phyloP scores from a whole-genome alignment of 768 basidiomycete genomes.

The Mycena capillaripes region DNA sequence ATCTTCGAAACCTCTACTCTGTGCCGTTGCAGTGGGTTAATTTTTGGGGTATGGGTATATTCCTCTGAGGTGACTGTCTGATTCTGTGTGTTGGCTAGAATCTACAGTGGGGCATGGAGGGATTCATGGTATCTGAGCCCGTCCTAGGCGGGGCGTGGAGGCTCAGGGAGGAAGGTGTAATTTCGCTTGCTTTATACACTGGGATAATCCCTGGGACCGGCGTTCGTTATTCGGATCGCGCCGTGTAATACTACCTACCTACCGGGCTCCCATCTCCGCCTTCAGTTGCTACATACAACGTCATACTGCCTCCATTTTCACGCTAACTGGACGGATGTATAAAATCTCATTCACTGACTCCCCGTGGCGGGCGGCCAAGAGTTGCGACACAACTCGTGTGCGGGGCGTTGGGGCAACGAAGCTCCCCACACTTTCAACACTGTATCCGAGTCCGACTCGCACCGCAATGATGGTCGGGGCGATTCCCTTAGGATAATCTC shows the following conservation, averaged over 20 bases:
- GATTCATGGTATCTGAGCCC: neutral
- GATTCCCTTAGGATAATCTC: neutral
- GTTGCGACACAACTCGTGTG: no score
- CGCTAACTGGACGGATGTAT: no score
- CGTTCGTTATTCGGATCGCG: neutral
- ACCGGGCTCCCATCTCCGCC: no score
- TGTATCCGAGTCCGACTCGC: neutral
- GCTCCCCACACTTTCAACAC: neutral
- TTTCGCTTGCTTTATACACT: neutral
- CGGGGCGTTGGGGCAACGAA: neutral
- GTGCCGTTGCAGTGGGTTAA: no score
- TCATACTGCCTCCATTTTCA: no score
- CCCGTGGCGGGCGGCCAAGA: no score
- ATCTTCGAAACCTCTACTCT: no score
- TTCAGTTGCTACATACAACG: no score
- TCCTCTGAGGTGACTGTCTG: constrained; percentile 26
- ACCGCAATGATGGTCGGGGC: neutral
- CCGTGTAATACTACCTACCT: neutral
- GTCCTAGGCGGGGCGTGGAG: neutral
- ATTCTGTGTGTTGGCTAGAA: neutral
- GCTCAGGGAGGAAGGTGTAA: neutral
- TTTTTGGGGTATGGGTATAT: no score
- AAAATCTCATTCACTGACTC: no score
- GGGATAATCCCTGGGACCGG: no score
- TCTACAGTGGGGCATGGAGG: no score